Percentiles rank a stretch among this genome's conserved stretches.
Conservation (phyloP, 306 rosid species). For the Trichosanthes truncata region DNA sequence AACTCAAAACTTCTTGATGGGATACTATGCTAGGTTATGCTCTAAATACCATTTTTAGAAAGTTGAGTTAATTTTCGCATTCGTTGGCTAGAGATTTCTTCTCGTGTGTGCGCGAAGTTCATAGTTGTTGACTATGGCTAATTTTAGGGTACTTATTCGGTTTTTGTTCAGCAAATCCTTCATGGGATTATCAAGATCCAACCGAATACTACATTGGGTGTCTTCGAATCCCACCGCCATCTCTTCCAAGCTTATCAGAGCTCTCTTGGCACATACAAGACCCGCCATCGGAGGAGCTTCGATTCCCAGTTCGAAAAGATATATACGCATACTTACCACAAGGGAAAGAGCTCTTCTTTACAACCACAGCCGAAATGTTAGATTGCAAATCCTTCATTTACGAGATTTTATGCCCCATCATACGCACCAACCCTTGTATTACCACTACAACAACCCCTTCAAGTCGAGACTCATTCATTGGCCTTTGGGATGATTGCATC, state of each 20-base stretch:
- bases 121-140: neutral
- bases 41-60: neutral
- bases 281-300: conserved; percentile 67
- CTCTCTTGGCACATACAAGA: conserved; percentile 60
- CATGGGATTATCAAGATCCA: conserved; percentile 70
- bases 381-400: conserved; percentile 56
- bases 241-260: conserved; percentile 58
- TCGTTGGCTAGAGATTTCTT: neutral
- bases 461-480: conserved; percentile 55
- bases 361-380: conserved; percentile 33
- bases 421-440: conserved; percentile 39
- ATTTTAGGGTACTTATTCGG: neutral
- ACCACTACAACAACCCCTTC: conserved; percentile 19
- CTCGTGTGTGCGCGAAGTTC: neutral
- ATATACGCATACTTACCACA: conserved; percentile 64
- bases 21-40: no score
- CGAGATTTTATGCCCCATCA: conserved; percentile 51
- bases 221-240: conserved; percentile 41
- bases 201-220: conserved; percentile 61
- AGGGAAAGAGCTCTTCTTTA: conserved; percentile 66
- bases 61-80: neutral
- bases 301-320: conserved; percentile 64
- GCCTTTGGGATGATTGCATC: conserved; percentile 89
- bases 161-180: conserved; percentile 33
- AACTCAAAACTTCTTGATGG: no score